Base-by-base conservation (phyloP, 2,329 filamentous ascomycete species). In the Magnaporthiopsis poae region DNA sequence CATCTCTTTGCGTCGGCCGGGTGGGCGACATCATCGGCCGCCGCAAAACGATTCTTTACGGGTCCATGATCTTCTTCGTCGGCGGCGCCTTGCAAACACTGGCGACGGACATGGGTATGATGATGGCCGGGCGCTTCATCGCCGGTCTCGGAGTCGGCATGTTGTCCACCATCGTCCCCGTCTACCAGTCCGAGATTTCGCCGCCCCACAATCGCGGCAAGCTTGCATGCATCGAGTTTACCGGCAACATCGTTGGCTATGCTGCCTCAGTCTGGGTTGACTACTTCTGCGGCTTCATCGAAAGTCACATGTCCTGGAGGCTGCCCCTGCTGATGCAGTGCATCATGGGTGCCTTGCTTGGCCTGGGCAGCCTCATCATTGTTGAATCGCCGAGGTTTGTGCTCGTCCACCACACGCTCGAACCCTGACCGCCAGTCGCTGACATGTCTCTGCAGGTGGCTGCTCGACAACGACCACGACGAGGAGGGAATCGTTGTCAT, bases 401-500 rank as follows among this genome's bases (percentile, higher is more conserved):
- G 13, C 27, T 46, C 13, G 15, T 5, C 3, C 3, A n/a, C n/a
- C 63, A 35, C n/a, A 5, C 66, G 15, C 65, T 35, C 61, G 68
- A 29, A n/a, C 11, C 56, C 71, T 61, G 56, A 39, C 39, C 59
- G 18, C 15, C 29, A 64, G 65, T 7, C n/a, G 29, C 72, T 78
- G 70, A 77, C 77, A 73, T 25, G 68, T 71, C 65, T 66, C 65
- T 56, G 21, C 62, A 95, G 94, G 80, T 99, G 95, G 95, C 86
- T 99, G 11, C 83, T 99, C 63, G 95, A 99, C 75, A 96, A 96
- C 74, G 95, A 99, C 72, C 91, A 97, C 73, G 95, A 99, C 74
- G 95, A 99, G 76, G 95, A 99, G 77, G 95, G 95, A 65, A 97
- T 99, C 78, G 89, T 97, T 35, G 95, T 99, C 63, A 98, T 99